Evolutionary conservation across 2,329 filamentous ascomycete genomes (phyloP), one percentile per base, ranked within the genome.

Genomic region (Furcasterigmium sp.): DNA sequence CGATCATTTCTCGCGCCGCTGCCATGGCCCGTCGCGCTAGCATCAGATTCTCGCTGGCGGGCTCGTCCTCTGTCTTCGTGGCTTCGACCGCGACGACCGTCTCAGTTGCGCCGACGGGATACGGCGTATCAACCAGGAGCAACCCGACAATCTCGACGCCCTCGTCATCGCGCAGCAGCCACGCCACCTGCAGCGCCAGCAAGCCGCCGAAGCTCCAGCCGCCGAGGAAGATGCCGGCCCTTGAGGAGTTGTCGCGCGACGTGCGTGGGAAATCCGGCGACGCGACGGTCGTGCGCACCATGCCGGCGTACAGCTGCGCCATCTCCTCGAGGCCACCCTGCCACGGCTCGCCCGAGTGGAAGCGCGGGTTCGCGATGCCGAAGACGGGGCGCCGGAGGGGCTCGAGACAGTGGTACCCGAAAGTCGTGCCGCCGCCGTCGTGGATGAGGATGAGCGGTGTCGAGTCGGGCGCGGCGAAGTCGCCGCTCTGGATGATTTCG

Each of bases 371-470:
- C 46, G 68, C 60, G 43, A 82, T 75, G 41, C 69, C 78, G 48
- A 73, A 78, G 29, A 78, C 58, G 15, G 64, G 58, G 5, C 78
- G 73, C 26, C 60, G 58, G 18, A 81, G 61, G 2, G 64, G 53
- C 15, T 70, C 65, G 4, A 82, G 64, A 48, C 71, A 73, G 57
- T 77, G 69, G 56, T 82, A 82, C 50, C 68, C 69, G 53, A 77
- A 80, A 3, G 70, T 72, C 2, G 78, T 82, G 53, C 78, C 78
- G 50, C 78, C 76, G 49, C 78, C 78, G 48, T 82, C 78, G 58
- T 82, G 78, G 30, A 81, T 62, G 35, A 82, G 67, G 45, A 82
- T 62, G 37, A 79, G 61, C 2, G 78, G 76, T n/a, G 64, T 63
- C 19, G 54, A 47, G 18, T 41, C 39, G 25, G 48, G 48, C 11